A percentile compares a stretch with the other conserved stretches of the same genome.
These are phyloP conservation scores for Chlamydomonas schloesseri DNA, from an alignment of 139 green algal genomes.

Conservation along the genomic window DNA sequence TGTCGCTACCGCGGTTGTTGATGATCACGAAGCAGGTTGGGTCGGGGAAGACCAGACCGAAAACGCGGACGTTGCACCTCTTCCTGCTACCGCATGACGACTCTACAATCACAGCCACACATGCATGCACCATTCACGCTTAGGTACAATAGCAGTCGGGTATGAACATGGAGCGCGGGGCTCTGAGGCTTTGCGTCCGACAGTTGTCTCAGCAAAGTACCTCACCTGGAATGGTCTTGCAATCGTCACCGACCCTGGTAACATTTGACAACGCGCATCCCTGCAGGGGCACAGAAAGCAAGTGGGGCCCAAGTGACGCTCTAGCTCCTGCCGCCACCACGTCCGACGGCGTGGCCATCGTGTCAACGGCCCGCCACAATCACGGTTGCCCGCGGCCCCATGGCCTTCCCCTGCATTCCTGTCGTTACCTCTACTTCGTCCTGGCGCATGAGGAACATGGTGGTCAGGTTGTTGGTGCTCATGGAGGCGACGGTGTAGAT, in stretches of 20 bases:
- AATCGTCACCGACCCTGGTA: neutral
- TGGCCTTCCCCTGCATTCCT: too few species aligned
- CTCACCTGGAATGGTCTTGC: constrained; percentile 20
- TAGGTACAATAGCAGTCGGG: too few species aligned
- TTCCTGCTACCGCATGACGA: constrained; percentile 6
- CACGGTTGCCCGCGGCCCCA: too few species aligned
- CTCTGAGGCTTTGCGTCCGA: too few species aligned
- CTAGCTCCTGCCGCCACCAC: too few species aligned
- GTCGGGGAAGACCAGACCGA: constrained; percentile 39
- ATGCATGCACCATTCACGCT: too few species aligned
- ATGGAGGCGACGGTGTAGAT: neutral
- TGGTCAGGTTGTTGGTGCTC: constrained; percentile 4
- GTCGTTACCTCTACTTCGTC: neutral
- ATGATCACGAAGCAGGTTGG: constrained; percentile 23
- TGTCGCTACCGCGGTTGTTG: neutral
- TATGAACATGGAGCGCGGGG: too few species aligned
- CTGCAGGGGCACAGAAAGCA: neutral
- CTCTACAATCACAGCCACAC: constrained; percentile 10
- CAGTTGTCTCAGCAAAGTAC: too few species aligned
- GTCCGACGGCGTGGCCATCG: too few species aligned
- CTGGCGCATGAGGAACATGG: constrained; percentile 21
- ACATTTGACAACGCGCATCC: constrained; percentile 6
- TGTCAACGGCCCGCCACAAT: too few species aligned
- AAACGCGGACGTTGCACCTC: constrained; percentile 4
- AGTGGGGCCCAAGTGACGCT: too few species aligned